Evolutionary conservation across 2,329 filamentous ascomycete genomes (phyloP).

Genomic region (Neonectria neomacrospora): DNA sequence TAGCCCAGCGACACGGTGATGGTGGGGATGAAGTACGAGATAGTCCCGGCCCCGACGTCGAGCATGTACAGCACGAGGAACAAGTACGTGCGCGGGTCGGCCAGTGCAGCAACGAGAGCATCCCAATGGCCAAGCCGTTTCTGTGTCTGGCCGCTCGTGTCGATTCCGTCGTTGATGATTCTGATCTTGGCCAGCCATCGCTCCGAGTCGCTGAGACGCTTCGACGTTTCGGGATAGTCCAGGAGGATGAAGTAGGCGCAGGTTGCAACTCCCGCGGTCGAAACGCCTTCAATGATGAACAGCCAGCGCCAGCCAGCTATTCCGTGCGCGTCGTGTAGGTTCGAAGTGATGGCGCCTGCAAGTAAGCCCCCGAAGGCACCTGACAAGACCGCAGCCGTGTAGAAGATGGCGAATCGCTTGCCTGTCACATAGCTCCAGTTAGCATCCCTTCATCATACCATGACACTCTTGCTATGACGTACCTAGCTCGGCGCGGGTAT

Average conservation of each 20-base stretch:
- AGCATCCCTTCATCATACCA: not conserved
- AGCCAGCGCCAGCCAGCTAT: slow-evolving; percentile 33
- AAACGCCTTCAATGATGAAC: slow-evolving; percentile 27
- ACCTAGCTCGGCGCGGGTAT: slow-evolving; percentile 52
- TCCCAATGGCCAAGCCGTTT: slow-evolving; percentile 19
- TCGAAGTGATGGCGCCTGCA: slow-evolving; percentile 30
- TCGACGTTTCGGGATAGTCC: slow-evolving; percentile 26
- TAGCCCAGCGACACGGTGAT: slow-evolving; percentile 62
- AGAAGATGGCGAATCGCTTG: slow-evolving; percentile 34
- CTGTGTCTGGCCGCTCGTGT: not conserved
- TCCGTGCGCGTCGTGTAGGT: slow-evolving; percentile 21
- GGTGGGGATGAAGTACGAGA: slow-evolving; percentile 66
- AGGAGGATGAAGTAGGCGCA: slow-evolving; percentile 25
- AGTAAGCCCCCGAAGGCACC: slow-evolving; percentile 30
- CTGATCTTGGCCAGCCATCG: slow-evolving; percentile 21
- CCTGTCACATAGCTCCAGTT: slow-evolving; percentile 1
- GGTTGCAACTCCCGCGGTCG: slow-evolving; percentile 21
- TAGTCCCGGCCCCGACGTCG: slow-evolving; percentile 56
- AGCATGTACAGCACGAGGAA: slow-evolving; percentile 63
- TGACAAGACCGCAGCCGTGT: slow-evolving; percentile 28
- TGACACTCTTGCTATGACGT: not conserved
- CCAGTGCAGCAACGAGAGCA: slow-evolving; percentile 23
- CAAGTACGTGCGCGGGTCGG: slow-evolving; percentile 51
- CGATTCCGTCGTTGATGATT: slow-evolving; percentile 23
- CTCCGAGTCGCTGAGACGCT: slow-evolving; percentile 17